Base-by-base conservation (phyloP, 495 filamentous ascomycete genomes). In the Penicillium alfredii region DNA sequence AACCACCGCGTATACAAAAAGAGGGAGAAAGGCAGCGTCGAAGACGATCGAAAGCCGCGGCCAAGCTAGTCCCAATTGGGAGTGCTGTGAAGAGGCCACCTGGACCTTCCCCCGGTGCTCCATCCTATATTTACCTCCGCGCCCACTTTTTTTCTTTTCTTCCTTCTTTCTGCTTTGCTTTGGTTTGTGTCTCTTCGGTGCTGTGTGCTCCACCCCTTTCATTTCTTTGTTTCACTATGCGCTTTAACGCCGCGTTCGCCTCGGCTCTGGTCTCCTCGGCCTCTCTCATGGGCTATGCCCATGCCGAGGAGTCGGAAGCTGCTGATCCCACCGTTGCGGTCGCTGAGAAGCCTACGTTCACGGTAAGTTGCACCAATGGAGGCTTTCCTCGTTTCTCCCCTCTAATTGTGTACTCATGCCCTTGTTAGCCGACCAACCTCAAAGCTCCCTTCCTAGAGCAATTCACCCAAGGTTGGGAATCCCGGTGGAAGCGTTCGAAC, bases 401-500 rank as follows among this genome's bases (percentile, higher is more conserved):
- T 37, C 16, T 42, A 7, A 16, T 15, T 26, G 14, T 19, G 33
- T 18, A 32, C 11, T 12, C 23, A 47, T n/a, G 26, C 38, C 10
- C 31, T 31, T 26, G 25, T 8, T 50, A 96, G 90, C 90, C 93
- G 33, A 81, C 85, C 33, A 72, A 72, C 37, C 66, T 97, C 55
- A 86, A 97, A 65, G 93, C 84, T 42, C 85, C 88, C 25, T 97
- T 99, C 80, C 67, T 96, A 39, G 93, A 99, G 70, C 93, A 99
- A 64, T 99, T 99, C 74, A 94, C 86, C 63, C 80, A 88, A 40
- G 90, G 84, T 67, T 96, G 92, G 90, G 78, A 94, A 34, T 69
- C 72, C 30, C 72, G 93, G 60, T 99, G 93, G 93, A 84, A 88
- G 67, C 73, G 80, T 39, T 95, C 88, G 12, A 83, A 92, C 55